Evolutionary conservation across 106 monocot genomes (phyloP).

Genomic region (Apostasia ramifera): DNA sequence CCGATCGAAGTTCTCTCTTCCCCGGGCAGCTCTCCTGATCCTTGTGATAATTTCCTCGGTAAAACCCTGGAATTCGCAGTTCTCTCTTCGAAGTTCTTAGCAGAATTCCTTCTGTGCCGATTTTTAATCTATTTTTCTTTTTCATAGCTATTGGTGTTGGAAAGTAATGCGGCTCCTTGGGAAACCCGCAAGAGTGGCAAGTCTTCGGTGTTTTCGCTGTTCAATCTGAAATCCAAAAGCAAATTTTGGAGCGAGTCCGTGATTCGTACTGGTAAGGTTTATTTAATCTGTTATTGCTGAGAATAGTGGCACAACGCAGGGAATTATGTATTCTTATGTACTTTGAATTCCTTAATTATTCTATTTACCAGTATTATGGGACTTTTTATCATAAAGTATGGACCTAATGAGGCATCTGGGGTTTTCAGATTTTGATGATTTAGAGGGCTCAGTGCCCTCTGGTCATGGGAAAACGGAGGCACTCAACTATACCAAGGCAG

Average conservation of each 20-base stretch:
- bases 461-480: constrained; percentile 38
- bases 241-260: constrained; percentile 96
- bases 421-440: constrained; percentile 75
- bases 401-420: neutral
- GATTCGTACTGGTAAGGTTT: constrained; percentile 58
- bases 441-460: constrained; percentile 46
- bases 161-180: constrained; percentile 25
- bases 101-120: neutral
- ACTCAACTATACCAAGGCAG: constrained; percentile 75
- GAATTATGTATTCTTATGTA: neutral
- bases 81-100: no score
- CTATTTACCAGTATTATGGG: neutral
- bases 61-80: neutral
- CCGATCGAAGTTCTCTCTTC: constrained; percentile 1
- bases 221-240: constrained; percentile 82
- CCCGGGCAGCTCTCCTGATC: constrained; percentile 8
- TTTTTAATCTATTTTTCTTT: neutral
- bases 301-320: neutral
- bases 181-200: constrained; percentile 21
- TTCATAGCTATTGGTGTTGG: constrained; percentile 7
- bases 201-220: constrained; percentile 82
- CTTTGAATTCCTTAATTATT: neutral
- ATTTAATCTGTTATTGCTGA: neutral
- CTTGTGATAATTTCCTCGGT: constrained; percentile 5
- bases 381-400: neutral